Evolutionary conservation across 2,329 filamentous ascomycete genomes (phyloP).

Genomic region (Microdochium bolleyi): DNA sequence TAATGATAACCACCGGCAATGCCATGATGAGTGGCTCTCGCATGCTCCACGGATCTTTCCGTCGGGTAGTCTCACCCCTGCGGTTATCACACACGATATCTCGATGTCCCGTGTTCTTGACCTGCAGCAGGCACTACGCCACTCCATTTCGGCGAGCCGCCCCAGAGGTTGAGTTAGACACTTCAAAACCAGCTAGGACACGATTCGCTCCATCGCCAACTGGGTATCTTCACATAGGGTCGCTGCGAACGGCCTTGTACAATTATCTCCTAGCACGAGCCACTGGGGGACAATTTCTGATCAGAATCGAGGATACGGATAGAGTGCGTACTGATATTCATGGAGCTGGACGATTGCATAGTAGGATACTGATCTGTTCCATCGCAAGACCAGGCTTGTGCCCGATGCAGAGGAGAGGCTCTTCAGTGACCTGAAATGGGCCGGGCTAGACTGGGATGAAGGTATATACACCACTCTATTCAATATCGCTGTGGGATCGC

Average conservation of each 20-base stretch:
- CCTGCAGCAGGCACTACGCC: neutral
- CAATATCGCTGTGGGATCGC: too few species aligned
- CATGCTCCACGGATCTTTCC: neutral
- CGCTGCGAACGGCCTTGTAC: constrained; percentile 86
- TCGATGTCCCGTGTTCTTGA: neutral
- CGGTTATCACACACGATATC: neutral
- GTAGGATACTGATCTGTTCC: constrained; percentile 19
- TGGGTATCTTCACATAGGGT: constrained; percentile 86
- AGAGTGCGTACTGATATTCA: constrained; percentile 45
- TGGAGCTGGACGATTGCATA: neutral
- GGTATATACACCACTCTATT: constrained; percentile 38
- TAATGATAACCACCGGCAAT: neutral
- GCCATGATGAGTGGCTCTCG: neutral
- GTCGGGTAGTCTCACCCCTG: neutral
- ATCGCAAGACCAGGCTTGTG: constrained; percentile 68
- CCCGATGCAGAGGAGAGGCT: constrained; percentile 70
- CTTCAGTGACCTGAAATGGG: constrained; percentile 78
- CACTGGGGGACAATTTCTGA: constrained; percentile 81
- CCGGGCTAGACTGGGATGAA: constrained; percentile 89
- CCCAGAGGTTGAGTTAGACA: neutral
- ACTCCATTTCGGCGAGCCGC: neutral
- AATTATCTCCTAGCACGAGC: constrained; percentile 86
- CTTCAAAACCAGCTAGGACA: constrained; percentile 53
- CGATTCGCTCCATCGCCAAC: constrained; percentile 95
- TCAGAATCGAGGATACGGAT: constrained; percentile 93